Evolutionary conservation across 2,329 filamentous ascomycete species (phyloP).

Genomic region (Tetracladium maxilliforme): DNA sequence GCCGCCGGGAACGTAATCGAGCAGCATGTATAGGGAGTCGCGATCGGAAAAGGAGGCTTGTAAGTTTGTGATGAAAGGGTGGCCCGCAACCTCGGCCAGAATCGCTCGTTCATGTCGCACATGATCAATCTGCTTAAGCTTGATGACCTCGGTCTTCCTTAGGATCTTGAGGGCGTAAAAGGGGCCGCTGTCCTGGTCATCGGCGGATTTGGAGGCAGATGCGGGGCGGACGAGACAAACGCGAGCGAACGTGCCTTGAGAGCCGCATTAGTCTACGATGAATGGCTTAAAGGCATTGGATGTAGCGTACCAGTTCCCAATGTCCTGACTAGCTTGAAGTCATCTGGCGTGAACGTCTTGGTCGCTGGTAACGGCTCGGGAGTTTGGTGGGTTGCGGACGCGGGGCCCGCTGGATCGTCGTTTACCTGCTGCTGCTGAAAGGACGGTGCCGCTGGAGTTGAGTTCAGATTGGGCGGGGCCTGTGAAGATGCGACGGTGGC

Average conservation of each 20-base stretch:
- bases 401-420: no score
- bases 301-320: slow-evolving; percentile 51
- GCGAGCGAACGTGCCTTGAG: slow-evolving; percentile 61
- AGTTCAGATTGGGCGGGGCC: no score
- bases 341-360: slow-evolving; percentile 28
- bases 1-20: slow-evolving; percentile 71
- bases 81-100: slow-evolving; percentile 60
- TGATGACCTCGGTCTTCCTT: slow-evolving; percentile 59
- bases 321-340: slow-evolving; percentile 63
- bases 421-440: no score
- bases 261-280: slow-evolving; percentile 3
- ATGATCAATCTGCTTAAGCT: slow-evolving; percentile 76
- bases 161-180: slow-evolving; percentile 77
- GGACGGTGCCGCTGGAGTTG: no score
- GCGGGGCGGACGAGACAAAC: slow-evolving; percentile 64
- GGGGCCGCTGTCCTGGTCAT: slow-evolving; percentile 39
- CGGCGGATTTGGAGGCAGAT: slow-evolving; percentile 28
- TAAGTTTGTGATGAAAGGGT: slow-evolving; percentile 73
- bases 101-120: slow-evolving; percentile 72
- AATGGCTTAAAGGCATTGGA: slow-evolving; percentile 2
- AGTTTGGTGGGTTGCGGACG: no score
- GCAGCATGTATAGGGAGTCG: slow-evolving; percentile 69
- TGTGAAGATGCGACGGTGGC: no score
- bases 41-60: slow-evolving; percentile 66
- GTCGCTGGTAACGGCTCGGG: no score